Conservation (phyloP, 805 yeast species). For the Starmera caribaea region DNA sequence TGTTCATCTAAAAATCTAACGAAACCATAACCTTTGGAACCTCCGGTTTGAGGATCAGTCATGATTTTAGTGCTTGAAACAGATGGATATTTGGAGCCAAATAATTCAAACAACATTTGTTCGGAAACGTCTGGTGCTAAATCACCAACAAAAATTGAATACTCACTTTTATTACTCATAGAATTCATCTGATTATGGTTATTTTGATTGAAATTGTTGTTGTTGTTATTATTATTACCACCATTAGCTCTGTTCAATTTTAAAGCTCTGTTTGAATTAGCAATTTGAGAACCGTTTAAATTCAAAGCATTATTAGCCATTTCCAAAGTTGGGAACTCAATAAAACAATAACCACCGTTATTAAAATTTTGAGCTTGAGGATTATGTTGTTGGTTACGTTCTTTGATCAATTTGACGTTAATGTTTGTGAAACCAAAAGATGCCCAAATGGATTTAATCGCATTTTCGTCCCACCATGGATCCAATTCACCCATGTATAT, state of each 20-base stretch:
- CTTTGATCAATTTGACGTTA: constrained; percentile 65
- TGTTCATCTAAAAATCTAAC: constrained; percentile 60
- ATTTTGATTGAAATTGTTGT: constrained; percentile 2
- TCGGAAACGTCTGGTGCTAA: constrained; percentile 68
- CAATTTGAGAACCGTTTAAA: constrained; percentile 61
- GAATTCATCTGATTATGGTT: constrained; percentile 1
- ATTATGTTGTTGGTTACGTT: constrained; percentile 29
- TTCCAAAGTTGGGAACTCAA: constrained; percentile 54
- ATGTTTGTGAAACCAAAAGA: constrained; percentile 49
- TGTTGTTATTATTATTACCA: constrained; percentile 22
- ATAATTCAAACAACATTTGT: constrained; percentile 48
- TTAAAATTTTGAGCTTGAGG: not conserved
- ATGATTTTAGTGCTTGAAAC: constrained; percentile 71
- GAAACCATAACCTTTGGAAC: constrained; percentile 82
- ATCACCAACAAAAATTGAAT: constrained; percentile 81
- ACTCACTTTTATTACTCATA: constrained; percentile 28
- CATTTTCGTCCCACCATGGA: constrained; percentile 69
- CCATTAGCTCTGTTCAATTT: constrained; percentile 80
- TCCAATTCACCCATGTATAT: constrained; percentile 92
- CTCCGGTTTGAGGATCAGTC: constrained; percentile 60
- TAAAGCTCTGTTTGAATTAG: constrained; percentile 47
- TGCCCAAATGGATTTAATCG: constrained; percentile 61
- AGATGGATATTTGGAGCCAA: constrained; percentile 62
- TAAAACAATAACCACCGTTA: constrained; percentile 74
- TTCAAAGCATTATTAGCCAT: constrained; percentile 58